Conservation (phyloP, 2,329 filamentous ascomycete genomes). For the Venturia oleaginea region DNA sequence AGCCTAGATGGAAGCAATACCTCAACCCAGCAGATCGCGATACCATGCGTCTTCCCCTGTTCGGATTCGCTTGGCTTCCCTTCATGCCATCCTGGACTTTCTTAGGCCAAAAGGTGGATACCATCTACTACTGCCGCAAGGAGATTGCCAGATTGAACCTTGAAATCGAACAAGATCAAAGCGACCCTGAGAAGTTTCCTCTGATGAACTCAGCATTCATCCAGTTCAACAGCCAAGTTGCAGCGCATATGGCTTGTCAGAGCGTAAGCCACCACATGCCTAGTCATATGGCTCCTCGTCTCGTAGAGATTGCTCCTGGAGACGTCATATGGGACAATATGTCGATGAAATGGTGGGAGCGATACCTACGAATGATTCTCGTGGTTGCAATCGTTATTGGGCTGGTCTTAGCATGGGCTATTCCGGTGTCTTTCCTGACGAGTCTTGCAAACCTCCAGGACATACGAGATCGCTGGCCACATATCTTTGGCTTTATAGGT, state of each 20-base stretch:
- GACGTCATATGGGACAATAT: slow-evolving; percentile 98
- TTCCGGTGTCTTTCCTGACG: slow-evolving; percentile 52
- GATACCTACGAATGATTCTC: slow-evolving; percentile 61
- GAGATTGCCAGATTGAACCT: slow-evolving; percentile 81
- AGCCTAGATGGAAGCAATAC: slow-evolving; percentile 69
- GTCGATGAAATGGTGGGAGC: slow-evolving; percentile 89
- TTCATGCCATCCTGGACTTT: slow-evolving; percentile 63
- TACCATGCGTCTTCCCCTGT: slow-evolving; percentile 66
- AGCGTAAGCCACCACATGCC: slow-evolving; percentile 83
- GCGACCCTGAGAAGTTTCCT: slow-evolving; percentile 74
- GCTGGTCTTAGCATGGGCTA: slow-evolving; percentile 81
- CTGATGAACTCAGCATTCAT: slow-evolving; percentile 96
- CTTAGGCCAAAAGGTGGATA: slow-evolving; percentile 84
- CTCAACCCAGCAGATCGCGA: slow-evolving; percentile 73
- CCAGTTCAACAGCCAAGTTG: slow-evolving; percentile 96
- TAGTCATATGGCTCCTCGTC: slow-evolving; percentile 83
- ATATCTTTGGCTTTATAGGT: slow-evolving; percentile 59
- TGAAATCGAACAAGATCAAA: slow-evolving; percentile 86
- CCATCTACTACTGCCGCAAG: slow-evolving; percentile 81
- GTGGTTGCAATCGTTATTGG: slow-evolving; percentile 58
- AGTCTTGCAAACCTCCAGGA: neutral
- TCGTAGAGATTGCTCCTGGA: slow-evolving; percentile 86
- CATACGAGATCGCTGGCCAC: neutral
- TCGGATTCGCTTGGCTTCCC: slow-evolving; percentile 57
- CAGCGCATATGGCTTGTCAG: slow-evolving; percentile 97